These are phyloP conservation scores for Elymus sibiricus DNA, from an alignment of 176 grass and related monocot species.

Conservation along the genomic window DNA sequence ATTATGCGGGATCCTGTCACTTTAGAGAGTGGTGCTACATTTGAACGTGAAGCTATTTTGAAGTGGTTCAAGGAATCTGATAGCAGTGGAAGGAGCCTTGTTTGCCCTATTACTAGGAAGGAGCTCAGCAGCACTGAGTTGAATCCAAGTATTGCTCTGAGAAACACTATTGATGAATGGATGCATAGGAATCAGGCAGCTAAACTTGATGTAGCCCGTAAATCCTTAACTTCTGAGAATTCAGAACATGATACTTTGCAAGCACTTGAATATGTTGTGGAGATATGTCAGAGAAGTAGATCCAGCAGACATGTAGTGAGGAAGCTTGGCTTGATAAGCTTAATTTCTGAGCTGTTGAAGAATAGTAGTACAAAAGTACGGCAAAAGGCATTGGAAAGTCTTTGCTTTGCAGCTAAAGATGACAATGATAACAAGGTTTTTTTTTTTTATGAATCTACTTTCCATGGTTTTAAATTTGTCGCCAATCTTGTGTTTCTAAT, in stretches of 20 bases:
- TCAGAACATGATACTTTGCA: slow-evolving; percentile 67
- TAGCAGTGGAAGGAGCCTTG: slow-evolving; percentile 48
- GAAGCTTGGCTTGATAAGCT: slow-evolving; percentile 60
- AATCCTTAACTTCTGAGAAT: slow-evolving; percentile 53
- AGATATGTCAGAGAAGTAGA: slow-evolving; percentile 64
- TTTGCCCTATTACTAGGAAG: slow-evolving; percentile 74
- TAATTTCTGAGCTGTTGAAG: slow-evolving; percentile 77
- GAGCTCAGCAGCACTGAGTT: slow-evolving; percentile 70
- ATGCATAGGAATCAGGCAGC: slow-evolving; percentile 72
- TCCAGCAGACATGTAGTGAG: slow-evolving; percentile 56
- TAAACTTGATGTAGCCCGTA: slow-evolving; percentile 65
- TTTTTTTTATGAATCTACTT: not conserved
- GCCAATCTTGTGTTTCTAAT: slow-evolving; percentile 16
- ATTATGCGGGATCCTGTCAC: slow-evolving; percentile 88
- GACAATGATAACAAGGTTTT: slow-evolving; percentile 84
- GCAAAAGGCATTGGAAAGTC: slow-evolving; percentile 63
- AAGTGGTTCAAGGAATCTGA: slow-evolving; percentile 69
- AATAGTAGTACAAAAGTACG: slow-evolving; percentile 61
- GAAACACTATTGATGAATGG: slow-evolving; percentile 94
- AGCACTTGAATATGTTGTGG: slow-evolving; percentile 60
- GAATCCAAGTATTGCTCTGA: slow-evolving; percentile 82
- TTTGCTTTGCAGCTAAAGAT: slow-evolving; percentile 67
- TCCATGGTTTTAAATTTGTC: not conserved
- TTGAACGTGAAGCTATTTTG: slow-evolving; percentile 77
- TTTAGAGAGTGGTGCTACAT: slow-evolving; percentile 77